Evolutionary conservation across 179 eudicot genomes (phyloP).

Genomic region (Beta lomatogona): DNA sequence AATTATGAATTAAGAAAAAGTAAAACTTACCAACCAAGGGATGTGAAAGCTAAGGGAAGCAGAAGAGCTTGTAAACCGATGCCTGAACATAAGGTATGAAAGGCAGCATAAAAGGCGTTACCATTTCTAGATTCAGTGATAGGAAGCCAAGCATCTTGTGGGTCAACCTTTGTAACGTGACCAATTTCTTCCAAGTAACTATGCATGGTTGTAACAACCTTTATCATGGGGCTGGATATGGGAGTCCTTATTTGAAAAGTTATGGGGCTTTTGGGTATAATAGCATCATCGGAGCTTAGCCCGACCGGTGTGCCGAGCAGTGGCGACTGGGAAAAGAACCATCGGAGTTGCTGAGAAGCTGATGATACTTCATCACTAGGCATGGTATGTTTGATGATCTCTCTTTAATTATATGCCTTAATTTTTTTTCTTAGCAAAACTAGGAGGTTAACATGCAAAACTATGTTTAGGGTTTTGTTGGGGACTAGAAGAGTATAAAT

Average conservation of each 20-base stretch:
- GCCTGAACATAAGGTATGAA: slow-evolving; percentile 66
- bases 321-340: slow-evolving; percentile 21
- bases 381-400: neutral
- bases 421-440: neutral
- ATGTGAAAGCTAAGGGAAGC: slow-evolving; percentile 67
- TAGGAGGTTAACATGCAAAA: neutral
- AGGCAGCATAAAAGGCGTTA: slow-evolving; percentile 70
- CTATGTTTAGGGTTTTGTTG: neutral
- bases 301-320: neutral
- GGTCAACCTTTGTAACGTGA: slow-evolving; percentile 52
- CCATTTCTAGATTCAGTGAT: slow-evolving; percentile 79
- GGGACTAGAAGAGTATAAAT: neutral
- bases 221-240: slow-evolving; percentile 29
- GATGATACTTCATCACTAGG: slow-evolving; percentile 3
- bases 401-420: neutral
- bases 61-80: slow-evolving; percentile 78
- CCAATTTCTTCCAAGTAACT: slow-evolving; percentile 31
- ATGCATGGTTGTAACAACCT: slow-evolving; percentile 12
- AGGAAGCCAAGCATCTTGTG: slow-evolving; percentile 83
- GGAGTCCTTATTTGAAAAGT: slow-evolving; percentile 16
- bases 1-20: neutral
- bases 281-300: neutral
- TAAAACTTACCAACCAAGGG: slow-evolving; percentile 63
- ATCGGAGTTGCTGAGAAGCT: slow-evolving; percentile 8
- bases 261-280: slow-evolving; percentile 16